A percentile compares a stretch with the other conserved stretches of the same genome.
phyloP scores from a whole-genome alignment of 2,329 filamentous ascomycete genomes.

The Cytospora piceae region DNA sequence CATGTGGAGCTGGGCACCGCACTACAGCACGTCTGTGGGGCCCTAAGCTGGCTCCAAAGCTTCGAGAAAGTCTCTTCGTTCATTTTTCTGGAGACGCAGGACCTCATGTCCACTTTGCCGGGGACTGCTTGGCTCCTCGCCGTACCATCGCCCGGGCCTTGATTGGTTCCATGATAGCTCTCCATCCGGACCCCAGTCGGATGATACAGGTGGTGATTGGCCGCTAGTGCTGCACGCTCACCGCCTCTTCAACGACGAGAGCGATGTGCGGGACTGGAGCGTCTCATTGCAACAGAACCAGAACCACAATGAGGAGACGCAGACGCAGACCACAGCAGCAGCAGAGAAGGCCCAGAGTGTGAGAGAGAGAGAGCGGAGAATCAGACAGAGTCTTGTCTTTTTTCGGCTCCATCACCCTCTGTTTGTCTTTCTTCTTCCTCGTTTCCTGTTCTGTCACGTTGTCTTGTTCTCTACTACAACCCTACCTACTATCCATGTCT shows the following conservation, averaged over 20 bases:
- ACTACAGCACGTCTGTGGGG: constrained; percentile 3
- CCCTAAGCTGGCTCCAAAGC: constrained; percentile 10
- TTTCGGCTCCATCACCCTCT: constrained; percentile 24
- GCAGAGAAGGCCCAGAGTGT: constrained; percentile 12
- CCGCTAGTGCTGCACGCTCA: constrained; percentile 34
- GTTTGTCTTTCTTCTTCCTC: constrained; percentile 33
- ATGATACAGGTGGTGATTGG: constrained; percentile 26
- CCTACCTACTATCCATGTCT: constrained; percentile 20
- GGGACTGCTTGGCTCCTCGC: constrained; percentile 12
- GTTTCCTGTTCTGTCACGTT: constrained; percentile 39
- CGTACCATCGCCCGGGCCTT: constrained; percentile 13
- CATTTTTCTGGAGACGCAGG: constrained; percentile 15
- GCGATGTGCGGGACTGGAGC: constrained; percentile 29
- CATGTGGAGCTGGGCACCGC: constrained; percentile 13
- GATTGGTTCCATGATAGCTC: constrained; percentile 23
- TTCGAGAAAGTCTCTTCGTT: constrained; percentile 23
- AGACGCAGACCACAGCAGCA: constrained; percentile 17
- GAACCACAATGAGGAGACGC: constrained; percentile 19
- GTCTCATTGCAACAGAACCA: constrained; percentile 28
- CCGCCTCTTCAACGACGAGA: constrained; percentile 37
- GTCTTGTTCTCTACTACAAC: constrained; percentile 40
- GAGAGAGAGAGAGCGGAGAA: constrained; percentile 20
- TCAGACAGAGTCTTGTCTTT: constrained; percentile 21
- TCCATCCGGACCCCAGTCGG: constrained; percentile 15
- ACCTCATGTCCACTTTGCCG: constrained; percentile 11